A percentile compares a stretch with the other conserved stretches of the same genome.
Conservation (phyloP, 2,329 filamentous ascomycete species). For the Monosporascus sp. region DNA sequence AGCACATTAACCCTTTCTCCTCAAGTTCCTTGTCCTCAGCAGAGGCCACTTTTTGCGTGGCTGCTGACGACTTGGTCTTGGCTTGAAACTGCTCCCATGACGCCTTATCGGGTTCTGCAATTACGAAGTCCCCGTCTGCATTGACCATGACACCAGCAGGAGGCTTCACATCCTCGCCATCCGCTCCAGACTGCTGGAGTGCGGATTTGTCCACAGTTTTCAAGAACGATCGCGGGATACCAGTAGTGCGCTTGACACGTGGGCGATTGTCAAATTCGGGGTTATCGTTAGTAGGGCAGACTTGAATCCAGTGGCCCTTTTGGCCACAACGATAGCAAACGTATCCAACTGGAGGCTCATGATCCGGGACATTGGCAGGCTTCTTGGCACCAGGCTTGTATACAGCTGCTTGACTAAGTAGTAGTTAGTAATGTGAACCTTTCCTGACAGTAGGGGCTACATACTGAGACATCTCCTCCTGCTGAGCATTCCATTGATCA, state of each 20-base stretch:
- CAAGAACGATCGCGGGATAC: constrained; percentile 91
- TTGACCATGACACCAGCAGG: constrained; percentile 95
- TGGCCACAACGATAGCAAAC: constrained; percentile 94
- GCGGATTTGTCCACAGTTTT: constrained; percentile 92
- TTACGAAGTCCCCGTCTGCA: constrained; percentile 93
- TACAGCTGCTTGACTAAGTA: constrained; percentile 54
- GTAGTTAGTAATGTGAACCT: constrained; percentile 4
- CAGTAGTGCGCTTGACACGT: constrained; percentile 91
- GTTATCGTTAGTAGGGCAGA: constrained; percentile 97
- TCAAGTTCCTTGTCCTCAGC: constrained; percentile 81
- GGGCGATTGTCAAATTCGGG: constrained; percentile 92
- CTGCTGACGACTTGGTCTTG: constrained; percentile 80
- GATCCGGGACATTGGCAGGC: constrained; percentile 75
- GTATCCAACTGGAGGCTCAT: constrained; percentile 89
- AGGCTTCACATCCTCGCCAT: constrained; percentile 70
- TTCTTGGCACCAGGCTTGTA: constrained; percentile 60
- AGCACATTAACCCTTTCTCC: constrained; percentile 84
- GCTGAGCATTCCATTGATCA: constrained; percentile 87
- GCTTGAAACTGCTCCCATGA: constrained; percentile 97
- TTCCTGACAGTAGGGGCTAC: constrained; percentile 22
- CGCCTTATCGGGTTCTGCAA: constrained; percentile 90
- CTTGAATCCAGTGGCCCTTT: constrained; percentile 99
- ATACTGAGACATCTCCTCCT: constrained; percentile 85
- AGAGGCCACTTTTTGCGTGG: constrained; percentile 71
- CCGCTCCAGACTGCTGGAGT: constrained; percentile 67